Base-by-base conservation (phyloP, 306 rosid genomes). In the Acacia confusa region DNA sequence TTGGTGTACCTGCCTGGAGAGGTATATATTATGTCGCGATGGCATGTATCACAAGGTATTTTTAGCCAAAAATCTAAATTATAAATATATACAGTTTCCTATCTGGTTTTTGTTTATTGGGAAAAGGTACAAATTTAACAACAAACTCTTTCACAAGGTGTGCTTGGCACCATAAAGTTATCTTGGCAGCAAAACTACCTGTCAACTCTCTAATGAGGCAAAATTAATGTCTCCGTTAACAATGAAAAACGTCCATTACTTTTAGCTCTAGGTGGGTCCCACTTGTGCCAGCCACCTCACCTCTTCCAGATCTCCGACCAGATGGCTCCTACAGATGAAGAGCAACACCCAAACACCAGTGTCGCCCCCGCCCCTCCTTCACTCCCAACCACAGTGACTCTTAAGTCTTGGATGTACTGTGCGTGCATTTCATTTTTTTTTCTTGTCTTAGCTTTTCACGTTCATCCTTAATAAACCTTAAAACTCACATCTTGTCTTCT, bases 21-120 rank as follows among this genome's bases (percentile, higher is more conserved):
- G 84, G 84, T 95, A 93, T 78, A 88, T 85, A 53, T 91, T 95
- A 47, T 90, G 95, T 88, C 92, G 95, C 82, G 99, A 95, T 80
- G 97, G 99, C 61, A 91, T 93, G 87, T 93, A 95, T 89, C 99
- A 95, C 84, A 95, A 95, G 99, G 99, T 95, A 90, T 32, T 86
- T 79, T 63, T 77, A 41, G 79, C 61, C 80, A 61, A 82, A 64
- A 58, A 77, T 66, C 53, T 77, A 53, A 75, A 44, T 44, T 25
- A 12, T 24, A 12, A 65, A 65, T 30, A 15, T 32, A 16, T 36
- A 20, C 20, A 3, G 45, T 36, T 34, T 67, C 43, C 70, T 7
- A 65, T 17, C 44, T 28, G 9, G 0, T 27, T 11, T 27, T 63
- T 28, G 8, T 61, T 25, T 57, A 9, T 3, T 36, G 36, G 3